A percentile compares a stretch with the other conserved stretches of the same genome.
Conservation (phyloP, 805 yeast species). For the Yamadazyma nakazawae region DNA sequence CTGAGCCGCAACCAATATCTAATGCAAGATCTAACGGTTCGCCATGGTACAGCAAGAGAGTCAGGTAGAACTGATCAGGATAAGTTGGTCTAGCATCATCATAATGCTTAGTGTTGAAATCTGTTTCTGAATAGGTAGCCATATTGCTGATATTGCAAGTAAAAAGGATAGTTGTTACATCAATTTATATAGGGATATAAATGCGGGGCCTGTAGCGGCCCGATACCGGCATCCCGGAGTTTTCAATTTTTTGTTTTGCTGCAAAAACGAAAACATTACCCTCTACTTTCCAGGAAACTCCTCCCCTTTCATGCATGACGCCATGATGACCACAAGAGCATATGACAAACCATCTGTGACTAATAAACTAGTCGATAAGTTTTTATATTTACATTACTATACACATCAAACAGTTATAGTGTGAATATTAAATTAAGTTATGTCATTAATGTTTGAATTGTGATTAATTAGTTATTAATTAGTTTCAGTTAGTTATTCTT, state of each 20-base stretch:
- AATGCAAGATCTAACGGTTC: conserved; percentile 21
- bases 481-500: not conserved
- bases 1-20: conserved; percentile 54
- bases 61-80: conserved; percentile 33
- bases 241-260: not conserved
- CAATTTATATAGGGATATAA: not conserved
- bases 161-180: not conserved
- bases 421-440: not conserved
- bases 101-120: conserved; percentile 31
- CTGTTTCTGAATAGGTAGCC: conserved; percentile 32
- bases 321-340: no score
- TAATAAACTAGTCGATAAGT: no score
- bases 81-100: conserved; percentile 41
- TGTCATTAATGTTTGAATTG: not conserved
- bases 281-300: no score
- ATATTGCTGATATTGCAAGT: conserved; percentile 12
- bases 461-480: not conserved
- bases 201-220: not conserved
- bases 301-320: no score
- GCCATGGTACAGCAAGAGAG: conserved; percentile 16
- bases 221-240: conserved; percentile 6
- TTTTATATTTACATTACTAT: conserved; percentile 2
- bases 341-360: no score
- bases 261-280: not conserved
- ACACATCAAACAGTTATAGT: conserved; percentile 8